Base-by-base conservation (phyloP, 805 yeast genomes). In the Cyberlindnera subsufficiens region DNA sequence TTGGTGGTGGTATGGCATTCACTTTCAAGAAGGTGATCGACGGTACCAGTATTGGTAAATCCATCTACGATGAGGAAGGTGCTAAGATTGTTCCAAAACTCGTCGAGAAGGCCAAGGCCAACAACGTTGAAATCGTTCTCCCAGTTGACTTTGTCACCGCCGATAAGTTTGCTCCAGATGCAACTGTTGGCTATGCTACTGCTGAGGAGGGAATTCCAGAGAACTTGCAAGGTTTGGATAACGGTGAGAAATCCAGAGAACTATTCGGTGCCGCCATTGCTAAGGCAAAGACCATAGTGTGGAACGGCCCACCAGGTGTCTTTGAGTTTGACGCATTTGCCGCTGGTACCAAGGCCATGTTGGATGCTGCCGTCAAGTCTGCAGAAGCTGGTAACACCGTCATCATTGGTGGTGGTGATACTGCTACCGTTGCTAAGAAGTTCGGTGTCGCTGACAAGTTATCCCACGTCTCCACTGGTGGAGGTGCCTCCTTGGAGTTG, bases 241-340 rank as follows among this genome's bases (percentile, higher is more conserved):
- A 81, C 61, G 99, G 99, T 72, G 90, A 89, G 72, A 82, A 86
- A 75, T 78, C 96, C 50, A 75, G 79, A 61, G 77, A 80, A 69
- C 76, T 85, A 57, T 93, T 86, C 66, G 78, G 82, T 55, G 81
- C 73, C 54, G 82, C 96, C 53, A 87, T 93, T 59, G 84, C 85
- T 54, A 77, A 83, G 71, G 95, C 99, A 58, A 89, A 91, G 82
- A 93, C 99, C 62, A 91, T 93, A 61, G 93, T 93, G 66, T 93
- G 99, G 99, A 93, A 93, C 77, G 99, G 99, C 68, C 99, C 99
- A 54, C 97, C 99, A 71, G 99, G 99, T 78, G 99, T 93, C 59
- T 93, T 93, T 68, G 99, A 93, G 77, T 93, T 93, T 64, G 96
- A 87, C 57, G 77, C 77, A 62, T 93, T 93, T 66, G 84, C 96